Base-by-base conservation (phyloP, 805 yeast species). In the Blastobotrys mokoenaii region DNA sequence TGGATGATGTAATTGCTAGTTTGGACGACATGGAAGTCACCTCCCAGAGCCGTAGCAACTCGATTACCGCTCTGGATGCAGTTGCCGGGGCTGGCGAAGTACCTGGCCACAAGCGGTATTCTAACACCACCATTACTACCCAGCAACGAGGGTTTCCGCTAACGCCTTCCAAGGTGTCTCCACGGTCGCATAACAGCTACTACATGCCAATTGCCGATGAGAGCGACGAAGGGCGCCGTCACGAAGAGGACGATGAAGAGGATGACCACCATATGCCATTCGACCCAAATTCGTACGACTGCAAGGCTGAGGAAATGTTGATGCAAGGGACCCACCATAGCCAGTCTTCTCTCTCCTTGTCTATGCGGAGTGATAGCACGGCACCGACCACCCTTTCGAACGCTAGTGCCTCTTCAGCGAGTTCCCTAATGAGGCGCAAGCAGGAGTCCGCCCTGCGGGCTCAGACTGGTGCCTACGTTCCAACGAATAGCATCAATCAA, bases 341-440 rank as follows among this genome's bases (percentile, higher is more conserved):
- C 30, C n/a, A n/a, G 16, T 38, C 41, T 6, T 38, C 41, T 7
- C 17, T 14, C 38, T 30, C 46, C 36, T 33, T 49, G 17, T 52
- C 57, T 2, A 46, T 49, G 30, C 35, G 44, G 15, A 50, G 51
- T 37, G 15, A 35, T 31, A 45, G 54, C 41, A 48, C 55, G 8
- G 44, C 56, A 2, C 51, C 71, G 25, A 69, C 76, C 2, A 58
- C 69, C 8, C 61, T 72, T 64, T 72, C 76, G 31, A 93, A 84
- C 60, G 73, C 84, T 50, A 83, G 93, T 65, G 95, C 95, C 3
- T 84, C 95, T 0, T 82, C 93, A 51, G 95, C 95, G 1, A 95
- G 94, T 0, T 84, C 94, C 27, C 79, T 79, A 47, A 79, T 80
- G 39, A 74, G 95, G 57, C 94, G 86, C 60, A 82, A 74, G 54